These are phyloP conservation scores for Clarkia xantiana DNA, from an alignment of 345 rosid species.

Conservation along the genomic window DNA sequence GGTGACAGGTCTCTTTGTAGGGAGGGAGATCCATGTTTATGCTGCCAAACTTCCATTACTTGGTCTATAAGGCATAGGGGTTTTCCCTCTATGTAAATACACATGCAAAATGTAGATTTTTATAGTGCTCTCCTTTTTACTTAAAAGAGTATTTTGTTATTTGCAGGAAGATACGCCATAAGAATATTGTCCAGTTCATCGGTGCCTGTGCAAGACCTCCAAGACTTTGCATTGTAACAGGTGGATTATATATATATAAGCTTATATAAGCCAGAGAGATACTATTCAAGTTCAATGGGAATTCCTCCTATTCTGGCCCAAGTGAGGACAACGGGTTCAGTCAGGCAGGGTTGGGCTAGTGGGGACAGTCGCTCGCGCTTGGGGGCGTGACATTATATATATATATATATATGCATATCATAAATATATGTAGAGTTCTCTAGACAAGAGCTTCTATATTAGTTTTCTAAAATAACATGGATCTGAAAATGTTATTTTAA, in stretches of 20 bases:
- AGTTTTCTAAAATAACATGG: neutral
- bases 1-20: neutral
- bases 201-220: slow-evolving; percentile 55
- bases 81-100: no score
- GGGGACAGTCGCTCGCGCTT: no score
- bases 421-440: no score
- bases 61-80: no score
- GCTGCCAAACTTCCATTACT: neutral
- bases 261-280: no score
- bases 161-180: slow-evolving; percentile 48
- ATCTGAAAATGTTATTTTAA: neutral
- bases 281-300: no score
- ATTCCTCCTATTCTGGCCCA: no score
- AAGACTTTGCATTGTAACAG: slow-evolving; percentile 44
- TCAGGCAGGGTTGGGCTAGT: no score
- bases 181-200: slow-evolving; percentile 43
- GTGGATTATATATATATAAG: slow-evolving; percentile 16
- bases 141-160: neutral
- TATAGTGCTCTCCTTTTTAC: neutral
- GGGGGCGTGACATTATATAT: no score
- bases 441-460: neutral
- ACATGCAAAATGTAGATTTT: no score
- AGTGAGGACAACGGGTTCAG: no score
- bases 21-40: neutral
- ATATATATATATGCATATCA: neutral